phyloP scores from a whole-genome alignment of 805 yeast species.

The Myxozyma sirexii region DNA sequence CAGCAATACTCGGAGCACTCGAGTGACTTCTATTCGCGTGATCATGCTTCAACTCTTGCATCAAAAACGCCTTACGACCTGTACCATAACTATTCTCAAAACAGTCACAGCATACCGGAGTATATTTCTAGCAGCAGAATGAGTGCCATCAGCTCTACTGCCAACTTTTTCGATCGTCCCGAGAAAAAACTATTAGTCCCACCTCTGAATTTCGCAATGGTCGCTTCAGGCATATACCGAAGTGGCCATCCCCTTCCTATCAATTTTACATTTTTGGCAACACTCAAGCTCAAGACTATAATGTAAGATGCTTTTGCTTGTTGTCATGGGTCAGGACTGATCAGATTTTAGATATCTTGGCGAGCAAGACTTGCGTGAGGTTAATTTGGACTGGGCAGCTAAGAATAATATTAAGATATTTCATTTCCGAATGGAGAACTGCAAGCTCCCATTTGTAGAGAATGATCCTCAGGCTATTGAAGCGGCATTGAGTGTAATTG shows the following conservation, averaged over 20 bases:
- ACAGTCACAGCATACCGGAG: constrained; percentile 20
- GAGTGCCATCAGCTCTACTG: constrained; percentile 29
- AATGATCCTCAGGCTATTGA: constrained; percentile 63
- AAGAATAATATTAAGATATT: constrained; percentile 56
- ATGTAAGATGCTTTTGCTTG: constrained; percentile 57
- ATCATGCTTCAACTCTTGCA: constrained; percentile 1
- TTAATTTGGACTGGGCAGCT: constrained; percentile 70
- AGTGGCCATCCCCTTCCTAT: constrained; percentile 92
- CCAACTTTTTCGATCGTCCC: constrained; percentile 32
- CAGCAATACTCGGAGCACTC: constrained; percentile 6
- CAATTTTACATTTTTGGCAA: constrained; percentile 76
- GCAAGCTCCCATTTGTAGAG: constrained; percentile 71
- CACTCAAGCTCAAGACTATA: constrained; percentile 72
- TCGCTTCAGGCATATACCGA: constrained; percentile 83
- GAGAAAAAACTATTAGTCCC: constrained; percentile 57
- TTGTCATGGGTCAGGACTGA: background rate
- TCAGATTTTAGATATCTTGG: constrained; percentile 49
- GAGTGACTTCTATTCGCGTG: constrained; percentile 7
- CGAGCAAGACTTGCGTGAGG: constrained; percentile 58
- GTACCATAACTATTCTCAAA: constrained; percentile 9
- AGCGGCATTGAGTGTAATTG: constrained; percentile 41
- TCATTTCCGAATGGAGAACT: constrained; percentile 66
- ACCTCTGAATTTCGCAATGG: constrained; percentile 86
- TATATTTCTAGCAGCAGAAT: constrained; percentile 30
- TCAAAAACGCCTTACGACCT: constrained; percentile 3